Evolutionary conservation across 2,329 filamentous ascomycete species (phyloP), one percentile per base, ranked within the genome.

Genomic region (Paraconiothyrium brasiliense): DNA sequence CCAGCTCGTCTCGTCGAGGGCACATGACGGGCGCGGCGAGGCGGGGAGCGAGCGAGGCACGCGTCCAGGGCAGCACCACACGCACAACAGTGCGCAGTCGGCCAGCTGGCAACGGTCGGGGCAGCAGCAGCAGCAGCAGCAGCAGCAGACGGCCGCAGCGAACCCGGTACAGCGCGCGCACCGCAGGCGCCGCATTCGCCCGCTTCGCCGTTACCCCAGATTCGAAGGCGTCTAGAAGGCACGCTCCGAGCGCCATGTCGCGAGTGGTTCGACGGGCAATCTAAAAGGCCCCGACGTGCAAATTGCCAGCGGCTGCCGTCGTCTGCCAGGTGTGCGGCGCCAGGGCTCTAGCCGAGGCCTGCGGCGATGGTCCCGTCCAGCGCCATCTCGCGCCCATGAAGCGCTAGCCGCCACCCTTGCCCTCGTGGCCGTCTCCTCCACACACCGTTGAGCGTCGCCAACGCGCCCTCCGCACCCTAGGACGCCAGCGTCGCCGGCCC

Each of bases 141-240:
- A 4, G 2, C 13, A n/a, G 10, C 37, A 32, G 37, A 44, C 27
- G 22, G 51, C 11, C 51, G 16, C 30, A 16, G 41, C 43, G 55
- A 52, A 59, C 60, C 59, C 48, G 57, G 62, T 37, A 43, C 49
- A 48, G 57, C 32, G 58, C 55, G 54, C 14, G 41, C 30, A 30
- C 22, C 47, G 10, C 24, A 35, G 39, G 14, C 22, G 24, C 51
- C 32, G 58, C 35, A 74, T 74, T 71, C 70, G 73, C 61, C 67
- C 64, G 68, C 59, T 63, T 71, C 60, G 55, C 54, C 65, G 52
- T 57, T 76, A 76, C 75, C 75, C 75, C 75, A 67, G 75, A 73
- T 76, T 77, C 63, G 61, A 66, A 58, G 50, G 39, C 60, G 58
- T 70, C 68, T 67, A 65, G 64, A 67, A 69, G 65, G 65, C 61